phyloP scores from a whole-genome alignment of 176 grass and related monocot species.

The Triticum aestivum region DNA sequence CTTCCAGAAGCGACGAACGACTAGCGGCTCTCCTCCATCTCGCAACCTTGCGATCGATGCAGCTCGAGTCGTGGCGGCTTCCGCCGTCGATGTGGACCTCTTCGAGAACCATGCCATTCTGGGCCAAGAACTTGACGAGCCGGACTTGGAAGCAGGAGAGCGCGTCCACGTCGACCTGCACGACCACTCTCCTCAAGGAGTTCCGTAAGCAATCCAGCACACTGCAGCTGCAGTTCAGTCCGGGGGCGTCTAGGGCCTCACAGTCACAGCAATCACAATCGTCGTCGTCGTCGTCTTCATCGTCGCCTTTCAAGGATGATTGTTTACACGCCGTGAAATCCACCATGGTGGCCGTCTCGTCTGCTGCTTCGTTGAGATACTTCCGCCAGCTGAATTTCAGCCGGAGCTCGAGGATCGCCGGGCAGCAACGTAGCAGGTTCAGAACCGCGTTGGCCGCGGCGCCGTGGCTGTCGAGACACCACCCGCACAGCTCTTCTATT shows the following conservation, averaged over 20 bases:
- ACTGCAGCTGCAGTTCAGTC: not conserved
- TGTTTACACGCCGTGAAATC: not conserved
- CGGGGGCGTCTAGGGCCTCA: not conserved
- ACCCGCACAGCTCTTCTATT: not conserved
- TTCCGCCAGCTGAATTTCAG: not conserved
- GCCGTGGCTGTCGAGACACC: not conserved
- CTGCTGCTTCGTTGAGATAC: not conserved
- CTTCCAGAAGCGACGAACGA: not conserved
- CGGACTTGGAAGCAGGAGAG: not conserved
- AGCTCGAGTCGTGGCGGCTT: not conserved
- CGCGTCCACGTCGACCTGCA: not conserved
- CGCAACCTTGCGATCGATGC: not conserved
- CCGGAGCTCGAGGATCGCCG: not conserved
- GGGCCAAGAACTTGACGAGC: not conserved
- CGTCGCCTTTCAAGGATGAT: not conserved
- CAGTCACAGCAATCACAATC: not conserved
- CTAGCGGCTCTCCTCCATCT: not conserved
- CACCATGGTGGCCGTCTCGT: not conserved
- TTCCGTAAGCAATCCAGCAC: not conserved
- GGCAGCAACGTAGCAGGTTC: not conserved
- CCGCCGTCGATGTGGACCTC: not conserved
- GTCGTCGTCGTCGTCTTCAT: not conserved
- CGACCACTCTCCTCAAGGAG: not conserved
- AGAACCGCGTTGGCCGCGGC: not conserved
- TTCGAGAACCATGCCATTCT: not conserved